Evolutionary conservation across 225 moss, liverwort and hornwort species (phyloP), one percentile per base, ranked within the genome.

Genomic region (Ulota crispa): DNA sequence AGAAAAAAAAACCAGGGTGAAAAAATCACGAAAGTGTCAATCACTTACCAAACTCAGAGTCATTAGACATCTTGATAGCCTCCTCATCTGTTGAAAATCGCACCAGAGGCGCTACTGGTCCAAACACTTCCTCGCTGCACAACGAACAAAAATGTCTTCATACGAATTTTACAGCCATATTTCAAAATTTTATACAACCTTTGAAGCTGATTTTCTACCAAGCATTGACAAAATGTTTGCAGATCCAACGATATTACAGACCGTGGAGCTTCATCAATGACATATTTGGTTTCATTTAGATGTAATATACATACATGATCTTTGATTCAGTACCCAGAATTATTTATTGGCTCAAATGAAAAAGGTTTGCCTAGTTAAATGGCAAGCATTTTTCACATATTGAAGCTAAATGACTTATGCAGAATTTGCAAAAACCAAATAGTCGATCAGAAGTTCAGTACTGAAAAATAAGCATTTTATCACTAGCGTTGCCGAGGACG

Each of bases 121-220:
- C 97, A 88, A 98, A 98, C 11, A 98, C 93, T 83, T 95, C 97
- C 84, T 98, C 95, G 60, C 95, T 98, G 86, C 54, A 76, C 63
- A 79, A 32, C 23, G 16, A 16, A 64, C 28, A 72, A 36, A 71
- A 36, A 71, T 36, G 43, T 34, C 41, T 53, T 78, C 60, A 78
- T 61, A 28, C 14, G 20, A 53, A 28, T 28, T 39, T 53, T 5
- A 65, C 56, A 69, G 41, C 0, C 62, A 69, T 45, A 54, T 50
- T 23, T 80, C 47, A 13, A 60, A 70, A 7, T 3, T 28, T 64
- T 34, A 50, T 12, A 43, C 18, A 30, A 64, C 37, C 37, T 64
- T 61, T 6, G 54, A 80, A 30, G 45, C 1, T 24, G 31, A 71
- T 31, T 63, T 14, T 12, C 21, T 30, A 43, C 13, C 36, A 37